Base-by-base conservation (phyloP, 352 stramenopile species). In the Pythium monospermum region DNA sequence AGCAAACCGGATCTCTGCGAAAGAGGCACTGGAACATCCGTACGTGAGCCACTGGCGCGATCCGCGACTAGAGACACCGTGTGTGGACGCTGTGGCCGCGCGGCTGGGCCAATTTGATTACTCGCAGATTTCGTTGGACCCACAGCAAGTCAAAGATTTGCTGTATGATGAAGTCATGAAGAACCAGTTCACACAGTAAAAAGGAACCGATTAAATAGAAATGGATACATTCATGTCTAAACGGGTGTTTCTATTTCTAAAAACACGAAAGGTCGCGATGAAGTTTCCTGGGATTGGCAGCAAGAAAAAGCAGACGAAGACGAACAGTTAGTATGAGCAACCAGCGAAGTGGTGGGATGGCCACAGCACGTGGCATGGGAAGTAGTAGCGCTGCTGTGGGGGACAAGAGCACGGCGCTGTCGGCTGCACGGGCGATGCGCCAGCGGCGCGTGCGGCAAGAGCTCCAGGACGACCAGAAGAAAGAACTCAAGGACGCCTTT, bases 401-500 rank as follows among this genome's bases (percentile, higher is more conserved):
- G n/a, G 30, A 35, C 30, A 35, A 35, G 13, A 13, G 7, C 7
- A 50, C 54, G 28, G 55, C 55, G 35, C 41, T 63, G 21, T 36
- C 46, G 26, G 39, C 48, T 18, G 61, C 52, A 27, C 30, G 62
- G 40, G 21, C 50, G 31, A 33, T 55, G 45, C 67, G 68, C 18
- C 55, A 60, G 16, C 71, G 78, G n/a, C 66, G 78, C 21, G 45
- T 67, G 23, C 80, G 77, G 15, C 78, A 91, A 47, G 80, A 94
- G 66, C 65, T 91, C 12, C 73, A 67, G 18, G 80, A 91, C 18
- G 83, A 91, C 36, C 80, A 93, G 66, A 88, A 90, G 57, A 88
- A 89, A 36, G 91, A 98, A 66, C 73, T 98, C 1, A 73, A 79
- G 44, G 92, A 98, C 49, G 88, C 91, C 6, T 98, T 98, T 46